These are phyloP conservation scores for Dipodascus geniculatus DNA, from an alignment of 805 yeast genomes.

Conservation along the genomic window DNA sequence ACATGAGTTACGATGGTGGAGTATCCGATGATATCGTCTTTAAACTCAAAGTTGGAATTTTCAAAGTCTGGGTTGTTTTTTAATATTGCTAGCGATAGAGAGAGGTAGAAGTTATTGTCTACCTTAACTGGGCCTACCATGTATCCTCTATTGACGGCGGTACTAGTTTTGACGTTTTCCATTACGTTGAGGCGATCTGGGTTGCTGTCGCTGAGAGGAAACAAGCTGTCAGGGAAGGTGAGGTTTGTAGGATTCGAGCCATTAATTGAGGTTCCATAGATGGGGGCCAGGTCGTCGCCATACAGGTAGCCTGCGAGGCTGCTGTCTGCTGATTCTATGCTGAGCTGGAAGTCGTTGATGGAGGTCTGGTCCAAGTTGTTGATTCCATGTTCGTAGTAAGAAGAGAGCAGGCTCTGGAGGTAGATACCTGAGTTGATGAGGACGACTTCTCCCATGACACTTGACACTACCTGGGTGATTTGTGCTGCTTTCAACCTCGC, in stretches of 20 bases:
- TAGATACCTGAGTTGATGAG: conserved; percentile 49
- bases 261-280: background rate
- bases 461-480: conserved; percentile 51
- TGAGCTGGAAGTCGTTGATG: conserved; percentile 9
- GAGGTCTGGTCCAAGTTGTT: background rate
- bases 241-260: background rate
- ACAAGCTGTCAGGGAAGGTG: background rate
- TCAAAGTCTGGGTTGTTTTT: conserved; percentile 15
- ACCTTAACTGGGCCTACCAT: conserved; percentile 13
- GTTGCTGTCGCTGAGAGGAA: background rate
- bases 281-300: conserved; percentile 4
- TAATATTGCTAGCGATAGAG: conserved; percentile 12
- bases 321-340: conserved; percentile 15
- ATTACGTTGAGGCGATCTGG: background rate
- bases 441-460: conserved; percentile 53
- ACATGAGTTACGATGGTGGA: conserved; percentile 47
- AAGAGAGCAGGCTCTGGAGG: conserved; percentile 44
- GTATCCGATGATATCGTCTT: conserved; percentile 36
- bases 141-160: conserved; percentile 6
- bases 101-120: conserved; percentile 8
- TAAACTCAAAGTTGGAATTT: conserved; percentile 2
- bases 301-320: conserved; percentile 14
- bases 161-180: background rate
- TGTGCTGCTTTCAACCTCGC: conserved; percentile 76
- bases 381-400: conserved; percentile 43